A percentile compares a stretch with the other conserved stretches of the same genome.
phyloP scores from a whole-genome alignment of 768 basidiomycete species.

The Sporobolomyces pararoseus region DNA sequence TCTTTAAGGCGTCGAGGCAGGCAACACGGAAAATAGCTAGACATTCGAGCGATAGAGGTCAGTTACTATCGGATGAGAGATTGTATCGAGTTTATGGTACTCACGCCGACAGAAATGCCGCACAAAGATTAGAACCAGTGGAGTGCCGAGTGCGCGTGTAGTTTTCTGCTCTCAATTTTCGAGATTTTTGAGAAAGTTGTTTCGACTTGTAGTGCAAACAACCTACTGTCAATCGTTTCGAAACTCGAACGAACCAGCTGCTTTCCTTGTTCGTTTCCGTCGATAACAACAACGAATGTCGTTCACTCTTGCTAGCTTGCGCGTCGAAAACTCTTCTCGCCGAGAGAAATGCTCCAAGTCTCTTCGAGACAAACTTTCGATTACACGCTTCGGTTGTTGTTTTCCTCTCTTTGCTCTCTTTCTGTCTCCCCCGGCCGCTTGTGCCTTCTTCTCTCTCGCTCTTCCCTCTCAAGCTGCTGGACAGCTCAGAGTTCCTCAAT shows the following conservation, averaged over 20 bases:
- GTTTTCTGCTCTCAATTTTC: neutral
- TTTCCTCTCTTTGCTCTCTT: no score
- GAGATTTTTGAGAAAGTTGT: neutral
- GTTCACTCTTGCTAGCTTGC: no score
- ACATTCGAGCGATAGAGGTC: neutral
- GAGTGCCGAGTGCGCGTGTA: neutral
- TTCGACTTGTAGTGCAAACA: neutral
- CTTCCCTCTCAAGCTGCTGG: neutral
- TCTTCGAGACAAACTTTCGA: neutral
- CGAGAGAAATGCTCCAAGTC: neutral
- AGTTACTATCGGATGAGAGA: neutral
- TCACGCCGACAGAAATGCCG: constrained; percentile 16
- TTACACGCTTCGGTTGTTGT: neutral
- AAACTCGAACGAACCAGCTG: neutral
- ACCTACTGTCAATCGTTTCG: neutral
- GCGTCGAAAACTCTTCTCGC: no score
- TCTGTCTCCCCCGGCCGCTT: no score
- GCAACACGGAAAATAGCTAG: constrained; percentile 37
- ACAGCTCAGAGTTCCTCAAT: no score
- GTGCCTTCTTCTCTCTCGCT: neutral
- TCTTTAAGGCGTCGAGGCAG: constrained; percentile 28
- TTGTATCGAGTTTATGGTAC: neutral
- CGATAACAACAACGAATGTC: no score
- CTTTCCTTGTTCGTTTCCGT: neutral
- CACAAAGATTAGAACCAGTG: neutral